Evolutionary conservation across 1,284 basidiomycete genomes (phyloP), one percentile per base, ranked within the genome.

Genomic region (Paramarasmius palmivorus): DNA sequence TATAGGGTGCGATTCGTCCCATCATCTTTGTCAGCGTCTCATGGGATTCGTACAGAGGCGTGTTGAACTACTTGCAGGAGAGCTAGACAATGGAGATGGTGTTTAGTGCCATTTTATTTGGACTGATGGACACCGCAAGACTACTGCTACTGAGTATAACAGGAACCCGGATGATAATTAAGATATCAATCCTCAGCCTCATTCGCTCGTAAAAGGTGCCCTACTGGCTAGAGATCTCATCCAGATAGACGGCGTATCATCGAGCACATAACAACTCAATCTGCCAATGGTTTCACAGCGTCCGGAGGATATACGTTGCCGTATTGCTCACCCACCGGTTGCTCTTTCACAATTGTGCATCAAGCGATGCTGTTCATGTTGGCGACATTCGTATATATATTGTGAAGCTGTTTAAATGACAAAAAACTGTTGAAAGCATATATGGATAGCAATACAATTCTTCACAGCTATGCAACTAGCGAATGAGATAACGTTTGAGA

Each of bases 121-220:
- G n/a, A n/a, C n/a, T n/a, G n/a, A n/a, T n/a, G n/a, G n/a, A n/a
- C n/a, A n/a, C n/a, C n/a, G n/a, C n/a, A n/a, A n/a, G n/a, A n/a
- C n/a, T n/a, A n/a, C n/a, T n/a, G n/a, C n/a, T n/a, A n/a, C n/a
- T 35, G 20, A 56, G 40, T 53, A 25, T 32, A 52, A 49, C 35
- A 45, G 37, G 38, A 15, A 34, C 47, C 55, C 40, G 49, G 45
- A 17, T 48, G 50, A 34, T 58, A 26, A 53, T 57, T 49, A 52
- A 35, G 19, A 46, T 22, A 41, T 34, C 48, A 36, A 8, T 42
- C 9, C 22, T 26, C 38, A 36, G 15, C 29, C 4, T 37, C 17
- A 41, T 42, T 59, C 79, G 89, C 88, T 89, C 76, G 83, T 88
- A 87, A 52, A 87, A 90, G 89, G 89, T 91, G 86, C 89, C 85